Conservation (phyloP, 1,284 basidiomycete species). For the Caloboletus firmus region DNA sequence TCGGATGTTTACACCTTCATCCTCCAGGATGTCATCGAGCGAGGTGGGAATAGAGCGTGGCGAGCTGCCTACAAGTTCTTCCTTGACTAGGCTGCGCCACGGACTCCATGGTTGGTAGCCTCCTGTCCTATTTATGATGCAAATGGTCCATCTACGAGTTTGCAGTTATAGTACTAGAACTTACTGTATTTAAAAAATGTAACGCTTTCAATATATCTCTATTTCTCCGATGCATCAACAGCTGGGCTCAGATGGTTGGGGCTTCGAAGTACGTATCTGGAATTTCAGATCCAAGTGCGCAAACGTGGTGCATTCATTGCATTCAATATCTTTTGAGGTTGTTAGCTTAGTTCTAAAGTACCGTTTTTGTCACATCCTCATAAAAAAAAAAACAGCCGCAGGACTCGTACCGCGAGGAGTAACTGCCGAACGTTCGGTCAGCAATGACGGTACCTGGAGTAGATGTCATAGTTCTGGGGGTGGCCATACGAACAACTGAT, state of each 20-base stretch:
- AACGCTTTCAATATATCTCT: neutral
- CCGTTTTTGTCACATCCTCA: neutral
- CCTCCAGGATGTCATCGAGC: slow-evolving; percentile 77
- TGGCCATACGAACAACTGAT: neutral
- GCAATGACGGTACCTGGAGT: neutral
- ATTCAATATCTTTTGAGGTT: neutral
- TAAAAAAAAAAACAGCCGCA: no score
- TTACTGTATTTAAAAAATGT: neutral
- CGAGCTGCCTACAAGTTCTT: slow-evolving; percentile 41
- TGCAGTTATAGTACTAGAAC: neutral
- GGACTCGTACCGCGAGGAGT: neutral
- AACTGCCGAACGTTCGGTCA: neutral
- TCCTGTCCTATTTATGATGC: neutral
- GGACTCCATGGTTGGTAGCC: neutral
- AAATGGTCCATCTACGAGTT: neutral
- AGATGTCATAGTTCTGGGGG: neutral
- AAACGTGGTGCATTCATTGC: neutral
- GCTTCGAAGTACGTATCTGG: neutral
- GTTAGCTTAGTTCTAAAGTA: neutral
- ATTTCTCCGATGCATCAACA: neutral
- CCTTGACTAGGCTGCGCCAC: slow-evolving; percentile 16
- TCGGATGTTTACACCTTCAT: slow-evolving; percentile 4
- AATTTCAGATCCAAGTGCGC: neutral
- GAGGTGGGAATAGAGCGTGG: slow-evolving; percentile 72
- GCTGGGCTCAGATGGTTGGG: neutral